These are phyloP conservation scores for Solanum ahanhuiri DNA, from an alignment of 257 asterid genomes.

Conservation along the genomic window DNA sequence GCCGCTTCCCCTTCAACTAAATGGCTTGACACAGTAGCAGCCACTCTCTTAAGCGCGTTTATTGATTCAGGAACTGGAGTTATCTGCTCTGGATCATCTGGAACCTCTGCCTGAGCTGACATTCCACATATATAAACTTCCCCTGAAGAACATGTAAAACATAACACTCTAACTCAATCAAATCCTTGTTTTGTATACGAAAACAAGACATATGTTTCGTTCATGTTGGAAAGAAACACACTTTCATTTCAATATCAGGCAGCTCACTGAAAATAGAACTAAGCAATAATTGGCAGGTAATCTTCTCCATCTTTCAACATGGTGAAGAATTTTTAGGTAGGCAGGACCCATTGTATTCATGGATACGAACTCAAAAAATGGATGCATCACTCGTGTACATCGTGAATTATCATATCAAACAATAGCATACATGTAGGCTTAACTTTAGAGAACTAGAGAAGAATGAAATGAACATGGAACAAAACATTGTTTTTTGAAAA, in stretches of 20 bases:
- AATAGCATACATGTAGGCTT: neutral
- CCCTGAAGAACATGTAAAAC: conserved; percentile 29
- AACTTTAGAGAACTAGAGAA: neutral
- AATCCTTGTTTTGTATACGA: neutral
- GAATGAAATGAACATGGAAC: neutral
- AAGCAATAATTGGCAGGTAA: neutral
- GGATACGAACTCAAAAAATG: neutral
- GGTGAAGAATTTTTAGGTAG: neutral
- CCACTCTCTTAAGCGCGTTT: conserved; percentile 51
- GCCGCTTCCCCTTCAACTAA: conserved; percentile 51
- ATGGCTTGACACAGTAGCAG: conserved; percentile 64
- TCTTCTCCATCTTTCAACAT: neutral
- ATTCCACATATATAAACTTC: conserved; percentile 94
- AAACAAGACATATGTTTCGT: neutral
- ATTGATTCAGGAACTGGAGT: conserved; percentile 58
- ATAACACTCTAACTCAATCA: neutral
- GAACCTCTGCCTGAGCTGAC: conserved; percentile 79
- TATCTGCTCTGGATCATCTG: conserved; percentile 71
- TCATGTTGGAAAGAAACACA: neutral
- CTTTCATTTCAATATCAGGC: neutral
- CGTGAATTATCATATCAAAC: neutral
- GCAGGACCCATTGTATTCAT: neutral
- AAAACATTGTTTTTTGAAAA: no score
- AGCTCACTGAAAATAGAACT: neutral
- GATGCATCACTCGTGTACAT: neutral